These are phyloP conservation scores for Dissophora globulifera DNA, from an alignment of 192 early-diverging fungal species.

Conservation along the genomic window DNA sequence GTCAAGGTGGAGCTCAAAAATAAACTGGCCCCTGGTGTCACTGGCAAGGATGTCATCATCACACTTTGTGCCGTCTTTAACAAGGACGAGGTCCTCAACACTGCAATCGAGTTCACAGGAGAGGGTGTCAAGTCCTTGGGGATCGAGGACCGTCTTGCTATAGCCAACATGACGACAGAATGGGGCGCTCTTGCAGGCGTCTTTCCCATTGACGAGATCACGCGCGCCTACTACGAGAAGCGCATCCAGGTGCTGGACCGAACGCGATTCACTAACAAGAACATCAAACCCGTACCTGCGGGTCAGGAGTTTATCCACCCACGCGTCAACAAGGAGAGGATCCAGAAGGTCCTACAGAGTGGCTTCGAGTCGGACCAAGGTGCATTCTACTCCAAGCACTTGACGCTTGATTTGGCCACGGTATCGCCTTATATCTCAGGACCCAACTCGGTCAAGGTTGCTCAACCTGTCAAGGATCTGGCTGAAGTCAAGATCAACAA, in stretches of 20 bases:
- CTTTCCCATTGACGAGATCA: slow-evolving; percentile 90
- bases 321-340: slow-evolving; percentile 63
- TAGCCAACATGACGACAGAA: slow-evolving; percentile 99
- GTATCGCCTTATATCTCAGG: slow-evolving; percentile 91
- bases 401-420: slow-evolving; percentile 89
- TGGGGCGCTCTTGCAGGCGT: slow-evolving; percentile 99
- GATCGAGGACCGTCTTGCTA: slow-evolving; percentile 93
- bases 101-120: slow-evolving; percentile 95
- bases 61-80: slow-evolving; percentile 93
- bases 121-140: slow-evolving; percentile 70
- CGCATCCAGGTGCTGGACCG: slow-evolving; percentile 66
- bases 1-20: slow-evolving; percentile 90
- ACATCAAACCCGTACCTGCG: slow-evolving; percentile 53
- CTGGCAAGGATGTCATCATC: slow-evolving; percentile 98
- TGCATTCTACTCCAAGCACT: slow-evolving; percentile 84
- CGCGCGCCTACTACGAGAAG: slow-evolving; percentile 76
- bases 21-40: slow-evolving; percentile 80
- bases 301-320: slow-evolving; percentile 64
- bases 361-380: slow-evolving; percentile 62
- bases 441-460: slow-evolving; percentile 96
- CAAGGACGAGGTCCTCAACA: slow-evolving; percentile 96
- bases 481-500: slow-evolving; percentile 89
- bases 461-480: slow-evolving; percentile 80
- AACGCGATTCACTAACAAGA: slow-evolving; percentile 63
- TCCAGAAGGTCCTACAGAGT: slow-evolving; percentile 54